These are phyloP conservation scores for Wickerhamomyces strasburgensis DNA, from an alignment of 805 yeast species.

Conservation along the genomic window DNA sequence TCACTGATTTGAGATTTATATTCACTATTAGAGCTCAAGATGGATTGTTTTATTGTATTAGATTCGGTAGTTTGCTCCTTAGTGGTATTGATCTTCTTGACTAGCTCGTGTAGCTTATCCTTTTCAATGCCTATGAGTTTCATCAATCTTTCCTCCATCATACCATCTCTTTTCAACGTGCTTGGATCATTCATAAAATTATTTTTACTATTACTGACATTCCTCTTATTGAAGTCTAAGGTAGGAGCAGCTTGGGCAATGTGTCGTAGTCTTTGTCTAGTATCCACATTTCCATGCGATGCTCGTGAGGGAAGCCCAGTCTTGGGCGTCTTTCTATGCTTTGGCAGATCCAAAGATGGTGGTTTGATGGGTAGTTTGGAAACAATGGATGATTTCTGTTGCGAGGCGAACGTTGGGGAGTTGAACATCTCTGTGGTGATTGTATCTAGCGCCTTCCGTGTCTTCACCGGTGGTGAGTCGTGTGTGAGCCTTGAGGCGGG, in stretches of 20 bases:
- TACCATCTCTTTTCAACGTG: slow-evolving; percentile 12
- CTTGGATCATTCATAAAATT: slow-evolving; percentile 12
- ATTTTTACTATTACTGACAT: not conserved
- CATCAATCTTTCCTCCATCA: slow-evolving; percentile 6
- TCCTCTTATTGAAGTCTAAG: not conserved
- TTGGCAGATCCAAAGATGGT: not conserved
- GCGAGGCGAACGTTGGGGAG: slow-evolving; percentile 14
- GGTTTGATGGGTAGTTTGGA: not conserved
- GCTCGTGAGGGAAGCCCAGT: not conserved
- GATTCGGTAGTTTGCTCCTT: slow-evolving; percentile 6
- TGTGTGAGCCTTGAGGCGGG: slow-evolving; percentile 6
- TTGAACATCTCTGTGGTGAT: slow-evolving; percentile 16
- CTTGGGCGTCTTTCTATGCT: not conserved
- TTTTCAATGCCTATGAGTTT: slow-evolving; percentile 10
- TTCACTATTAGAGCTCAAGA: slow-evolving; percentile 3
- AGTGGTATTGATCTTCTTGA: slow-evolving; percentile 7
- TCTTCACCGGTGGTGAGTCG: slow-evolving; percentile 21
- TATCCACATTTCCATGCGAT: not conserved
- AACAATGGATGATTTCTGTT: not conserved
- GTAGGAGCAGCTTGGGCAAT: not conserved
- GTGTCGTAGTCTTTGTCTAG: not conserved
- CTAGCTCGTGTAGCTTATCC: slow-evolving; percentile 9
- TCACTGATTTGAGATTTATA: slow-evolving; percentile 15
- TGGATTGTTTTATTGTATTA: slow-evolving; percentile 1
- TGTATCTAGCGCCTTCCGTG: slow-evolving; percentile 19